Conservation (phyloP, 169 alveolate genomes). For the Sarcocystis neurona region DNA sequence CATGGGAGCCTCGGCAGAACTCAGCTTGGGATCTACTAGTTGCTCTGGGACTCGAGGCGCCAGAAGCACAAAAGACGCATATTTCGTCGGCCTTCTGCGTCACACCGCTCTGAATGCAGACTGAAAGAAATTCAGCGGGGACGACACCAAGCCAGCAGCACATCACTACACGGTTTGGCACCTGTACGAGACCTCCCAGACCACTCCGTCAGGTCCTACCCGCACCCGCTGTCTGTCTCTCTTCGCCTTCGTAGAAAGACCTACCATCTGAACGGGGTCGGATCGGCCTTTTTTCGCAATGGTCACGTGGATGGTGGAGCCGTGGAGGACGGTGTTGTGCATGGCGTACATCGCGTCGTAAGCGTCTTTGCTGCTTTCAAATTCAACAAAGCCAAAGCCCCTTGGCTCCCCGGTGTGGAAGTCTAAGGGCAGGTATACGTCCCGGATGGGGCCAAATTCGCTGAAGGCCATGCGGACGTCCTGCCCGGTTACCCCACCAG, state of each 20-base stretch:
- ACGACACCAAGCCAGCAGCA: no score
- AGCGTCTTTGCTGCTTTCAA: conserved; percentile 80
- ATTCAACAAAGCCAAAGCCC: conserved; percentile 90
- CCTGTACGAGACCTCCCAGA: no score
- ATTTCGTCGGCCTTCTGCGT: no score
- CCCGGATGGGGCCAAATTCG: conserved; percentile 83
- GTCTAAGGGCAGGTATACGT: conserved; percentile 91
- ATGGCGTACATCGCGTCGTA: conserved; percentile 80
- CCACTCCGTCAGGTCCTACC: no score
- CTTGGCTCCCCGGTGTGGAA: conserved; percentile 88
- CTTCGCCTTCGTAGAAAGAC: not conserved
- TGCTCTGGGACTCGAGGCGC: no score
- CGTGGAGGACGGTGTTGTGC: conserved; percentile 50
- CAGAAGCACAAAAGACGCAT: no score
- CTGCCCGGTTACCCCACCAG: not conserved
- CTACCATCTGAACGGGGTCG: conserved; percentile 62
- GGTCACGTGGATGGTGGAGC: conserved; percentile 58
- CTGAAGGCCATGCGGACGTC: conserved; percentile 57
- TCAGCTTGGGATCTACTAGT: no score
- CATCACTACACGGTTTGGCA: no score
- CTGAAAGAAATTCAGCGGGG: no score
- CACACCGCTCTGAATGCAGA: no score
- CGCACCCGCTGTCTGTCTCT: no score
- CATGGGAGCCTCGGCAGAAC: no score
- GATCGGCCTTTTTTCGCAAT: conserved; percentile 64